Evolutionary conservation across 2,329 filamentous ascomycete species (phyloP), one percentile per base, ranked within the genome.

Genomic region (Trichoderma aggressivum): DNA sequence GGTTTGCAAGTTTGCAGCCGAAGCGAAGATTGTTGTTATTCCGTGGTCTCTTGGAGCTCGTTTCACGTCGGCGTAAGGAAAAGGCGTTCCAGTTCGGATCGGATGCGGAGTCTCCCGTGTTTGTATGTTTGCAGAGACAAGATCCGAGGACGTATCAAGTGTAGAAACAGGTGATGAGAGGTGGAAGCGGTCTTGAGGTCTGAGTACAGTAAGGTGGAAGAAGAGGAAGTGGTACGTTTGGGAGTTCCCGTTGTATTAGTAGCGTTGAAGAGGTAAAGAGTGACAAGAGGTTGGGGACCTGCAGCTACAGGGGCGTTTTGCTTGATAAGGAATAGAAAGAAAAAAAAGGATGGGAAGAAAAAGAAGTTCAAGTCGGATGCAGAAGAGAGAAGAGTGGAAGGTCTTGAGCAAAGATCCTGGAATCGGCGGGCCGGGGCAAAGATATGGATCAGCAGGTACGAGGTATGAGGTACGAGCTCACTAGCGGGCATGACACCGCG

Each of bases 241-340:
- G 66, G 56, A 50, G 11, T 60, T 36, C 24, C 66, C 56, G 24
- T 60, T 32, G 66, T 69, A 69, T 69, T 69, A 69, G 66, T 69
- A 69, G 36, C 56, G 66, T 69, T 53, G 66, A 50, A 69, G 28
- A 59, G 10, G 36, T 39, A 70, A 70, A 70, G 67, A 70, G 67
- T 34, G 67, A 70, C 67, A 26, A 70, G 67, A 63, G 67, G 59
- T 70, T 70, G 59, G 67, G 65, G 59, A 70, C 58, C 67, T 70
- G 67, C 67, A 55, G 67, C 43, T 70, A 58, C 67, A 70, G 67
- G 67, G 67, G 50, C 47, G 0, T 10, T 63, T 62, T 43, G 55
- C 60, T 70, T 24, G 47, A 70, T 39, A 36, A 50, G 67, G 58
- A 62, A 55, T 61, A 62, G 59, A 70, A 32, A 63, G 47, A 63